These are phyloP conservation scores for Citrus reticulata DNA, from an alignment of 345 rosid species.

Conservation along the genomic window DNA sequence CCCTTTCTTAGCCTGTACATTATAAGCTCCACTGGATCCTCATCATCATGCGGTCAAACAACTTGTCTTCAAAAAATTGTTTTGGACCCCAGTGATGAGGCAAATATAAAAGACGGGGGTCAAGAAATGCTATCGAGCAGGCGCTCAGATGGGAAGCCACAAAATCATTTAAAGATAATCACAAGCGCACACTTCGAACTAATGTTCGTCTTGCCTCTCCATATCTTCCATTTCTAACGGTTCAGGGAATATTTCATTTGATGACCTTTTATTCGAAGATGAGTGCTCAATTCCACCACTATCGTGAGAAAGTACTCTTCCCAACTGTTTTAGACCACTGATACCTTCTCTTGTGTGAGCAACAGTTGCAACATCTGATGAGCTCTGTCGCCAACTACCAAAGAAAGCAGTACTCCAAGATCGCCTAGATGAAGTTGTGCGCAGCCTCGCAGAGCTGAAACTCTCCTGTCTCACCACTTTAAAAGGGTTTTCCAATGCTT, in stretches of 20 bases:
- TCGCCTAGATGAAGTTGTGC: conserved; percentile 63
- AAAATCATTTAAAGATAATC: background rate
- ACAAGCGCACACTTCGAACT: background rate
- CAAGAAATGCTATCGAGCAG: background rate
- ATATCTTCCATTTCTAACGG: conserved; percentile 36
- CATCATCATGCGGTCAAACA: background rate
- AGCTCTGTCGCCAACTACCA: conserved; percentile 84
- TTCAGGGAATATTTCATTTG: conserved; percentile 62
- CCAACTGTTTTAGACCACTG: conserved; percentile 41
- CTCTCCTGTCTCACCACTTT: conserved; percentile 81
- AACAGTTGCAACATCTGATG: conserved; percentile 40
- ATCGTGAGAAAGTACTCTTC: conserved; percentile 51
- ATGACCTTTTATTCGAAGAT: conserved; percentile 46
- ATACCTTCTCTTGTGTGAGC: conserved; percentile 27
- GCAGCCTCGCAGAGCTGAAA: conserved; percentile 60
- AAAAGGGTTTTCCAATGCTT: conserved; percentile 87
- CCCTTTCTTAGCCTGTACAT: background rate
- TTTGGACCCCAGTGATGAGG: background rate
- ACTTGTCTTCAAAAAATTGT: background rate
- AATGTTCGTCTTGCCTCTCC: conserved; percentile 36
- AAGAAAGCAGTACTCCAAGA: conserved; percentile 70
- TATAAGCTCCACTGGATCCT: background rate
- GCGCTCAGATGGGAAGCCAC: background rate
- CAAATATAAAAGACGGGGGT: background rate
- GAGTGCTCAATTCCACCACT: conserved; percentile 56